phyloP scores from a whole-genome alignment of 371 early-diverging fungal genomes.

The Coemansia sp. region DNA sequence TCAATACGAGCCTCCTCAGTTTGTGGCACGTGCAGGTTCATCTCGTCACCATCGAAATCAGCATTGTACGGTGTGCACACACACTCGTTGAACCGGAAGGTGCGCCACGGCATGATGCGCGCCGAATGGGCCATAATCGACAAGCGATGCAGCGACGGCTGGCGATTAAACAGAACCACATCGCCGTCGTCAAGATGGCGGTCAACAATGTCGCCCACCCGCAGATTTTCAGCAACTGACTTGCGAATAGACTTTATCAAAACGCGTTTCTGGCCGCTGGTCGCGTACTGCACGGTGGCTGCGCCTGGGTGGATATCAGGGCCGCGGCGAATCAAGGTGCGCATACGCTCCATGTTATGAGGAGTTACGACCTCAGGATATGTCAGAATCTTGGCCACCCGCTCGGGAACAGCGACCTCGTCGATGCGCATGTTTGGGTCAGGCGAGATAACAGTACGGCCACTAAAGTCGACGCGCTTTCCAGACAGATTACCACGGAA shows the following conservation, averaged over 20 bases:
- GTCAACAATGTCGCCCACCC: slow-evolving; percentile 94
- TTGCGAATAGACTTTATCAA: slow-evolving; percentile 78
- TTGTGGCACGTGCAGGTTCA: slow-evolving; percentile 99
- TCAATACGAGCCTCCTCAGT: slow-evolving; percentile 98
- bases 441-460: slow-evolving; percentile 99
- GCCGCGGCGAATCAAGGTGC: slow-evolving; percentile 85
- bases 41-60: slow-evolving; percentile 99
- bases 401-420: slow-evolving; percentile 95
- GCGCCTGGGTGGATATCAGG: slow-evolving; percentile 95
- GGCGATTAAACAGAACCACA: slow-evolving; percentile 99
- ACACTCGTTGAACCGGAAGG: slow-evolving; percentile 99
- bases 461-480: slow-evolving; percentile 99
- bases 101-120: slow-evolving; percentile 93
- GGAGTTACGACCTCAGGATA: slow-evolving; percentile 94
- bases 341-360: slow-evolving; percentile 84
- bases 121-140: slow-evolving; percentile 98
- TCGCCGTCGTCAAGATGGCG: slow-evolving; percentile 96
- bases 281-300: slow-evolving; percentile 69
- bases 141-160: slow-evolving; percentile 98
- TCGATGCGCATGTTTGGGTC: slow-evolving; percentile 99
- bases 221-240: slow-evolving; percentile 69
- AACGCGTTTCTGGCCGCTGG: slow-evolving; percentile 58
- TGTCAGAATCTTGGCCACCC: slow-evolving; percentile 95
- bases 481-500: slow-evolving; percentile 99
- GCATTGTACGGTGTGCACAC: slow-evolving; percentile 99